Evolutionary conservation across 352 stramenopile species (phyloP).

Genomic region (Phytophthora niederhauseri): DNA sequence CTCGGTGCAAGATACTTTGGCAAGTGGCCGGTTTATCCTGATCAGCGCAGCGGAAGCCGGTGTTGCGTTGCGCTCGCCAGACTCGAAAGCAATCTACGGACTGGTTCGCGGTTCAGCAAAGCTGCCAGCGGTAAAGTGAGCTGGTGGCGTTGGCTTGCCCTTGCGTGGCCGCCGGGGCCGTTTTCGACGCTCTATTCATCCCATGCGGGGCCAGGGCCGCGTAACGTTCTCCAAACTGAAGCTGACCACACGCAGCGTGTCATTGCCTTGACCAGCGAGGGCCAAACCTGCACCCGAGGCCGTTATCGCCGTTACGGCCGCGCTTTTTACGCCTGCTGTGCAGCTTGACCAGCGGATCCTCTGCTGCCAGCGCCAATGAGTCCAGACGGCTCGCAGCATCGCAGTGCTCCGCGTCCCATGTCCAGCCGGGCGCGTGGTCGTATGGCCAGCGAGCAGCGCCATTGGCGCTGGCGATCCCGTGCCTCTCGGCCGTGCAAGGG

Average conservation of each 20-base stretch:
- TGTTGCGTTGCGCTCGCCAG: not conserved
- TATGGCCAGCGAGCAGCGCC: not conserved
- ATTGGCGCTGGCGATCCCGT: not conserved
- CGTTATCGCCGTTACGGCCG: not conserved
- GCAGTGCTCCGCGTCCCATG: not conserved
- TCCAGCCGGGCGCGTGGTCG: not conserved
- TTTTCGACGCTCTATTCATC: not conserved
- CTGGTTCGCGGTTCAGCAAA: not conserved
- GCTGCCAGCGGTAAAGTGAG: not conserved
- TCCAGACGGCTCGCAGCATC: not conserved
- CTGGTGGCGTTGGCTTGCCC: not conserved
- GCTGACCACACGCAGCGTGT: not conserved
- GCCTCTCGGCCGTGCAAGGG: not conserved
- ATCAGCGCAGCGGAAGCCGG: not conserved
- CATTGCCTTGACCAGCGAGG: not conserved
- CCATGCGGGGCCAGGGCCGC: not conserved
- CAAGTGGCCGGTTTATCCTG: not conserved
- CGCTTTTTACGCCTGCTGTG: not conserved
- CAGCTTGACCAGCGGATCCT: not conserved
- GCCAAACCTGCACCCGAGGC: not conserved
- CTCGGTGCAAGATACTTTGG: too few species aligned
- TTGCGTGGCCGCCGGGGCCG: not conserved
- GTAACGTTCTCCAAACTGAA: constrained; percentile 4
- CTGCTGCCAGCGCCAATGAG: not conserved
- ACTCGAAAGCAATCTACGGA: not conserved